Base-by-base conservation (phyloP, 2,329 filamentous ascomycete species). In the Orbilia brochopaga region DNA sequence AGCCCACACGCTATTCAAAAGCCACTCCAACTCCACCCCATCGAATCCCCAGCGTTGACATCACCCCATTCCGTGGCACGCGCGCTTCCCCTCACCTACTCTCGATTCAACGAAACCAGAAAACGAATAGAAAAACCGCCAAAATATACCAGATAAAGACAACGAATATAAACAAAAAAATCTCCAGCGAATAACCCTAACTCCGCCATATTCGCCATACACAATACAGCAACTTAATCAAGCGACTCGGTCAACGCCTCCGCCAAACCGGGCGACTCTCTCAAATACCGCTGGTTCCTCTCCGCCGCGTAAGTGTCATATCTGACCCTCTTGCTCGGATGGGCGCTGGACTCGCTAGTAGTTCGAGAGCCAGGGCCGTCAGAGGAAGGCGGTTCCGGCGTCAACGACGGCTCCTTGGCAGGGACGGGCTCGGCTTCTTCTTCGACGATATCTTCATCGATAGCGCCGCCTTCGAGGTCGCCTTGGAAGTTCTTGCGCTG, bases 401-500 rank as follows among this genome's bases (percentile, higher is more conserved):
- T 65, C 30, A 65, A 23, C 1, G 60, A 65, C 8, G 67, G 53
- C 15, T 72, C 67, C 37, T 72, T 60, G 0, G 0, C 19, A 10
- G 44, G 21, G 0, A 0, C 19, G 8, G 44, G 21, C 32, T 65
- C 55, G 17, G 23, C 6, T 6, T 53, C 50, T 11, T 65, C 60
- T 8, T 72, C 67, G 27, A 56, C 60, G 8, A 59, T 35, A 8
- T 70, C 66, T 5, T 61, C 67, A 15, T 56, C 67, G 44, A 72
- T 58, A n/a, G 61, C 60, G 10, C 17, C 56, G 13, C 53, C 56
- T 61, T 75, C 74, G 32, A 75, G 74, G 55, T 76, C 75, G 42
- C 75, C 75, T 40, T 75, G 70, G 56, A 75, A 76, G 55, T 75
- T 75, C 32, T 76, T 72, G 50, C 74, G 66, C 24, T 74, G 61